Conservation (phyloP, 2,329 filamentous ascomycete genomes). For the Apiospora koreana region DNA sequence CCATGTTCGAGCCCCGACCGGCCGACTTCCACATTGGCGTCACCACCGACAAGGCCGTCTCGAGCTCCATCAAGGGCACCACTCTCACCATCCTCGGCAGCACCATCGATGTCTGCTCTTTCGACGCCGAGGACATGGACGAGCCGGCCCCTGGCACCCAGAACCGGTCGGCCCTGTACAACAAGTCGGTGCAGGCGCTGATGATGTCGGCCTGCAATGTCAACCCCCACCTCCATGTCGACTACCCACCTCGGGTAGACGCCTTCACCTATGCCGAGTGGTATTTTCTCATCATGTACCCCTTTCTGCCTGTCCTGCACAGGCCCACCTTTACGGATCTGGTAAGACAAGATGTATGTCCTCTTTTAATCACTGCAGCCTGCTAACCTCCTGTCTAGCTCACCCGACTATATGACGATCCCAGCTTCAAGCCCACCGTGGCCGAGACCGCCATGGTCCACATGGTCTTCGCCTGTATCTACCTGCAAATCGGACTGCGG, state of each 20-base stretch:
- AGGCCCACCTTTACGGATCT: constrained; percentile 71
- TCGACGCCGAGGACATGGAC: constrained; percentile 66
- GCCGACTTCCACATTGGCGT: constrained; percentile 69
- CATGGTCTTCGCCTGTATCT: constrained; percentile 78
- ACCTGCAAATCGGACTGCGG: constrained; percentile 74
- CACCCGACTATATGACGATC: constrained; percentile 69
- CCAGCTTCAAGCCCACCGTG: constrained; percentile 59
- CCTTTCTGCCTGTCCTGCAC: constrained; percentile 76
- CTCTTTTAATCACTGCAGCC: not conserved
- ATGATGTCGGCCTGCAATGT: constrained; percentile 64
- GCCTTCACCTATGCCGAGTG: constrained; percentile 71
- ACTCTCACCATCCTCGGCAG: constrained; percentile 77
- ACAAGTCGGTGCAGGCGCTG: constrained; percentile 73
- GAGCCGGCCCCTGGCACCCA: constrained; percentile 52
- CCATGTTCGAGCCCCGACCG: constrained; percentile 41
- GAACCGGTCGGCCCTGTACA: constrained; percentile 53
- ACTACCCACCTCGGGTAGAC: constrained; percentile 64
- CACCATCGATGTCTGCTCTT: constrained; percentile 76
- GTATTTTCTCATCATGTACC: constrained; percentile 73
- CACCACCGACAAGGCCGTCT: constrained; percentile 60
- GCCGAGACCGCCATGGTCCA: constrained; percentile 72
- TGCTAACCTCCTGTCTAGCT: constrained; percentile 43
- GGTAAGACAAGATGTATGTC: constrained; percentile 43
- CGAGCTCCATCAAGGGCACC: constrained; percentile 76
- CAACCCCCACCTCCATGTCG: constrained; percentile 56